A percentile compares a stretch with the other conserved stretches of the same genome.
These are phyloP conservation scores for Wolfiporia cocos DNA, from an alignment of 1,284 basidiomycete genomes.

Conservation along the genomic window DNA sequence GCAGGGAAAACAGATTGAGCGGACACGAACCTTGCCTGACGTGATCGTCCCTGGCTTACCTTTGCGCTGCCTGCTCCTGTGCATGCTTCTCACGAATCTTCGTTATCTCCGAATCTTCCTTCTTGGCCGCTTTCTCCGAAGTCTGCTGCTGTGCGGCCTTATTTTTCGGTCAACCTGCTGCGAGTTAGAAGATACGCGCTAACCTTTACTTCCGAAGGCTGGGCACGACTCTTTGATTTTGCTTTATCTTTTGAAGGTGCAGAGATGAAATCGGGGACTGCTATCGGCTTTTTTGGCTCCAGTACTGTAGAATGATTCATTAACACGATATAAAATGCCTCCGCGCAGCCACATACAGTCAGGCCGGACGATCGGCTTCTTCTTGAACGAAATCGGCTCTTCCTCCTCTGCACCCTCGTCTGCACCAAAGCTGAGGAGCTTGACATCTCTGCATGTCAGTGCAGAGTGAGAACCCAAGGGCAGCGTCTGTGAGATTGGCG, in stretches of 20 bases:
- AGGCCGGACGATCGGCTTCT: conserved; percentile 76
- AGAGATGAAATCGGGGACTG: conserved; percentile 20
- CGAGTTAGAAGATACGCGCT: no score
- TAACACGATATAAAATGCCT: not conserved
- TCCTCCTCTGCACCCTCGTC: conserved; percentile 65
- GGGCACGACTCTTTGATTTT: no score
- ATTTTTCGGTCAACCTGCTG: no score
- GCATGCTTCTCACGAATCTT: conserved; percentile 73
- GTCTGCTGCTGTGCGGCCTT: no score
- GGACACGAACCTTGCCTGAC: conserved; percentile 1
- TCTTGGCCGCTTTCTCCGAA: conserved; percentile 35
- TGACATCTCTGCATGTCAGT: conserved; percentile 69
- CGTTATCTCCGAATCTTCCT: conserved; percentile 39
- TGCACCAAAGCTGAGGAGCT: conserved; percentile 82
- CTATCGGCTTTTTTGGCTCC: conserved; percentile 27
- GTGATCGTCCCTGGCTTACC: conserved; percentile 31
- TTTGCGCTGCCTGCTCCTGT: conserved; percentile 52
- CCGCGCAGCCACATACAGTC: conserved; percentile 54
- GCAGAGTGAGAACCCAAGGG: no score
- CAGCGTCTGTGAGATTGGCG: no score
- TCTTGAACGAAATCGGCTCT: conserved; percentile 48
- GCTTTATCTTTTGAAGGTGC: conserved; percentile 17
- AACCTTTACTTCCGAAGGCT: no score
- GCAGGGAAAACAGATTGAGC: not conserved
- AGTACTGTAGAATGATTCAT: conserved; percentile 33